These are phyloP conservation scores for Clarireedia hainanense DNA, from an alignment of 2,329 filamentous ascomycete genomes.

Conservation along the genomic window DNA sequence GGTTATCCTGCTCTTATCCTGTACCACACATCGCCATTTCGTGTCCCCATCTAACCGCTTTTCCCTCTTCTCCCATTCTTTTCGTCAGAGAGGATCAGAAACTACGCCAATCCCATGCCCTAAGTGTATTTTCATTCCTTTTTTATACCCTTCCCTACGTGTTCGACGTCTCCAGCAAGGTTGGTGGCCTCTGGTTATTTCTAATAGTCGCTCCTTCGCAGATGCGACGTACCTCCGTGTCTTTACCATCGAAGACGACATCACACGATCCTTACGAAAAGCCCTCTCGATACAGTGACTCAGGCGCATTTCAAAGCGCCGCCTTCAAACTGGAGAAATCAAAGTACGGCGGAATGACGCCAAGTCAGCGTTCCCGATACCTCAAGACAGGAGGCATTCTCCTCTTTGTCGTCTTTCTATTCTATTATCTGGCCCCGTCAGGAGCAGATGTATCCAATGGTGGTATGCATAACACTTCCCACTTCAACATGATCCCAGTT, in stretches of 20 bases:
- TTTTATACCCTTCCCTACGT: conserved; percentile 5
- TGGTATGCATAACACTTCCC: conserved; percentile 13
- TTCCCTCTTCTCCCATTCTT: background rate
- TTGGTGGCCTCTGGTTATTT: conserved; percentile 4
- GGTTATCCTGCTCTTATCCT: background rate
- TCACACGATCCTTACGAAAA: conserved; percentile 59
- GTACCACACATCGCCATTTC: background rate
- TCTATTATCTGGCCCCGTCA: conserved; percentile 55
- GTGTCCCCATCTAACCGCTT: background rate
- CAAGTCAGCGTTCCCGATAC: conserved; percentile 58
- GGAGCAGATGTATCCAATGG: conserved; percentile 33
- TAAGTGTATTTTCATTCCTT: conserved; percentile 7
- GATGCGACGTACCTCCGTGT: conserved; percentile 61
- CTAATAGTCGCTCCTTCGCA: conserved; percentile 19
- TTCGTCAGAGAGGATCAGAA: background rate
- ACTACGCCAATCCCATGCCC: conserved; percentile 4
- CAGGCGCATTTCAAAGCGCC: conserved; percentile 33
- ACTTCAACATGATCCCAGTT: background rate
- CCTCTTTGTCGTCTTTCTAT: conserved; percentile 50
- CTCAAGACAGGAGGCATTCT: conserved; percentile 57
- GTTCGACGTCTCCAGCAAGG: background rate
- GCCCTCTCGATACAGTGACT: conserved; percentile 48
- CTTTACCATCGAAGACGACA: conserved; percentile 52
- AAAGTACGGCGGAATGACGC: conserved; percentile 52
- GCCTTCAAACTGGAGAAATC: conserved; percentile 44